Evolutionary conservation across 2,329 filamentous ascomycete genomes (phyloP).

Genomic region (Fusarium buxicola): DNA sequence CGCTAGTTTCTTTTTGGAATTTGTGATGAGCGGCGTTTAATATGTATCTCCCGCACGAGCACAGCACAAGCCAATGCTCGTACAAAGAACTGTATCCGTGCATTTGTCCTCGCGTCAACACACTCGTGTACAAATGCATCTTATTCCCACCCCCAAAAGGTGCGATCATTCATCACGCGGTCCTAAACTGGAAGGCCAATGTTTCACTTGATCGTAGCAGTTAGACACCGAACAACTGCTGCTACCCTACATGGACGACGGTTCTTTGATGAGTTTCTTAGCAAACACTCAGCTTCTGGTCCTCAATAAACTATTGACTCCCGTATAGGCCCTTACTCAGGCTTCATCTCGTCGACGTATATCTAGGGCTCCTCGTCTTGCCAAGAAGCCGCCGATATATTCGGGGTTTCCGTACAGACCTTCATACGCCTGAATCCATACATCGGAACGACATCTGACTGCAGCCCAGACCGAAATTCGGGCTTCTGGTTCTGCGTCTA

Average conservation of each 20-base stretch:
- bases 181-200: not conserved
- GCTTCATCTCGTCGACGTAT: not conserved
- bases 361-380: not conserved
- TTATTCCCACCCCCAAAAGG: slow-evolving; percentile 11
- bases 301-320: slow-evolving; percentile 1
- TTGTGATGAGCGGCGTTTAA: not conserved
- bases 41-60: not conserved
- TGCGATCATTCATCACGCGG: not conserved
- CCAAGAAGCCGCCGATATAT: not conserved
- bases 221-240: not conserved
- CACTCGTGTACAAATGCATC: not conserved
- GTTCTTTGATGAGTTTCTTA: not conserved
- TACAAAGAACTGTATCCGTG: slow-evolving; percentile 20
- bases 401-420: not conserved
- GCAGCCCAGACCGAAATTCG: not conserved
- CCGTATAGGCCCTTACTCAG: not conserved
- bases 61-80: slow-evolving; percentile 6
- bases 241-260: not conserved
- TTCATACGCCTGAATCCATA: not conserved
- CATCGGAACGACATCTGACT: not conserved
- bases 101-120: slow-evolving; percentile 7
- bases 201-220: not conserved
- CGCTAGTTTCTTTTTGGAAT: slow-evolving; percentile 4
- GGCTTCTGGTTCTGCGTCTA: not conserved
- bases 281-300: not conserved